Base-by-base conservation (phyloP, 148 eudicot genomes). In the Linanthus parryae region DNA sequence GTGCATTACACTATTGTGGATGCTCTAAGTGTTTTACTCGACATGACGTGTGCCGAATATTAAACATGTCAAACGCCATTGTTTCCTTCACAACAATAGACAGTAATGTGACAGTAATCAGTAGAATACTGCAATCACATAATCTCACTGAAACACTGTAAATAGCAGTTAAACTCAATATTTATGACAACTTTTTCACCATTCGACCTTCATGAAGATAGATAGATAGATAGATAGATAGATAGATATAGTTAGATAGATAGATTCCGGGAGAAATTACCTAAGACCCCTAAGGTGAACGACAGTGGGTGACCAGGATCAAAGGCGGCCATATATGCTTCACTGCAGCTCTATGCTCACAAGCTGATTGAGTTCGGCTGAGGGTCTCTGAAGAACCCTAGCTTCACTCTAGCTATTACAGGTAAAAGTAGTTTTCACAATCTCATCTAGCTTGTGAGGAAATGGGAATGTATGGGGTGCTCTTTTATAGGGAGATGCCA, bases 271-370 rank as follows among this genome's bases (percentile, higher is more conserved):
- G 26, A 46, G n/a, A 2, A 11, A 2, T 31, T 68, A 76, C 81
- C 81, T 45, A 72, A 54, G 63, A 72, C 6, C n/a, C 77, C 81
- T 51, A 72, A 72, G 1, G 59, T 44, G 8, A 68, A 43, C 10
- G 52, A 57, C 53, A 38, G 54, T 19, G 68, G 66, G 20, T 68
- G 63, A 27, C 72, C 60, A 12, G 56, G 2, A 22, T 59, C 63
- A 24, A 66, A 50, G 1, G 62, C 9, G 13, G 64, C 70, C 72
- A 60, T 9, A 57, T 2, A 22, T 59, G 59, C 22, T 66, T 48
- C 25, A 18, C 24, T 19, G 1, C 61, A 10, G 13, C 62, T 67
- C 76, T 71, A 70, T 8, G 30, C 40, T 53, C 12, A 19, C 19
- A 43, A 11, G 10, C 24, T 19, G 21, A 18, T 43, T 23, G 14